Evolutionary conservation across 176 grass and related monocot genomes (phyloP).

Genomic region (Oryza longistaminata): DNA sequence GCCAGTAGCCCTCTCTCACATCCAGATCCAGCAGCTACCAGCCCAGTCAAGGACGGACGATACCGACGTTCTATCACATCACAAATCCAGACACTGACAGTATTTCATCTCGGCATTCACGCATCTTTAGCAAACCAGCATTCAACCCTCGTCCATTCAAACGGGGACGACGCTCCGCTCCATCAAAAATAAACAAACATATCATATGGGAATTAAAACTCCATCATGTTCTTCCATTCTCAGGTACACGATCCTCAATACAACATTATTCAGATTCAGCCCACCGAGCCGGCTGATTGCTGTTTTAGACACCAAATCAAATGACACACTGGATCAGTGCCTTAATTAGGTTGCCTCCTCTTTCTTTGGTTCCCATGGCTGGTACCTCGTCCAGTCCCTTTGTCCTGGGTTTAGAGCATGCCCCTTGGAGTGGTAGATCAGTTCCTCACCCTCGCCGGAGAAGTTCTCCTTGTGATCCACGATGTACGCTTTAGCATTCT

Average conservation of each 20-base stretch:
- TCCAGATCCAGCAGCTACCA: neutral
- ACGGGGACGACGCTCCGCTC: neutral
- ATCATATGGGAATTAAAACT: neutral
- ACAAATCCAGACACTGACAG: neutral
- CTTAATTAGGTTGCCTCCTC: conserved; percentile 29
- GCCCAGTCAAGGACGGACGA: neutral
- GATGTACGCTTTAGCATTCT: conserved; percentile 68
- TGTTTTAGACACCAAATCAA: conserved; percentile 23
- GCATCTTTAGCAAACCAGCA: neutral
- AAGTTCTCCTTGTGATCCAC: conserved; percentile 85
- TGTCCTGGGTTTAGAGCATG: conserved; percentile 75
- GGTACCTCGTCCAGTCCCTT: conserved; percentile 84
- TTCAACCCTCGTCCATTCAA: neutral
- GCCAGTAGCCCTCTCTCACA: too few relatives aligned
- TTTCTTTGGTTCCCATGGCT: conserved; percentile 83
- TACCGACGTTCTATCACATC: neutral
- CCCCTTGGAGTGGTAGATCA: conserved; percentile 91
- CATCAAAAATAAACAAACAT: neutral
- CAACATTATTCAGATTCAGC: conserved; percentile 42
- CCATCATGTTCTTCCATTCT: neutral
- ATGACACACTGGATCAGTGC: neutral
- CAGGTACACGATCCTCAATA: conserved; percentile 8
- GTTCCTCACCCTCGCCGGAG: conserved; percentile 74
- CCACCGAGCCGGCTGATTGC: neutral
- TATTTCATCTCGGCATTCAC: neutral